Conservation (phyloP, 2,329 filamentous ascomycete genomes). For the Xylariaceae sp. region DNA sequence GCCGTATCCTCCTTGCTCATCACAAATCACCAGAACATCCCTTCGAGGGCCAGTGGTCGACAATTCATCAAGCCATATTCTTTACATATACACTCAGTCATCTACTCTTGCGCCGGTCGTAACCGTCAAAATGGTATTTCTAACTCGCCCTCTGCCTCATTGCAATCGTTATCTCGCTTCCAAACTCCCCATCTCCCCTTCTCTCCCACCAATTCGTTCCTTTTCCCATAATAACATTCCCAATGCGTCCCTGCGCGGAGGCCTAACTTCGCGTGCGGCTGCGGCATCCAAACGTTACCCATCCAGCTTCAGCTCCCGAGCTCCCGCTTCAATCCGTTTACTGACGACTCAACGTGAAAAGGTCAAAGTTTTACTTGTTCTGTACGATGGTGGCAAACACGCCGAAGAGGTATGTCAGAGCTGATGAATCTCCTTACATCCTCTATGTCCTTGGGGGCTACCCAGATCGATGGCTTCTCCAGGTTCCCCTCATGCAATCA, state of each 20-base stretch:
- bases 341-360: conserved; percentile 53
- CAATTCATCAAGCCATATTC: no score
- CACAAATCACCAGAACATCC: no score
- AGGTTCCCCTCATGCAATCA: not conserved
- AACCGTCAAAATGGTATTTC: conserved; percentile 47
- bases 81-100: no score
- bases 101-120: no score
- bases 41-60: no score
- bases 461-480: conserved; percentile 1
- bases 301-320: conserved; percentile 35
- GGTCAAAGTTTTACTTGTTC: conserved; percentile 92
- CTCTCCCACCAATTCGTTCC: conserved; percentile 26
- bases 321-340: conserved; percentile 56
- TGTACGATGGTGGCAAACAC: conserved; percentile 90
- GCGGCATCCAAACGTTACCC: conserved; percentile 18
- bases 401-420: conserved; percentile 66
- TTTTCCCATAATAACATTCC: conserved; percentile 21
- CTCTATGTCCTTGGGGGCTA: not conserved
- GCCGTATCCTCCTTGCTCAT: conserved; percentile 6
- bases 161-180: conserved; percentile 26
- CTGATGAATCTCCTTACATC: not conserved
- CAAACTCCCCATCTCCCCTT: conserved; percentile 26
- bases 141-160: conserved; percentile 54
- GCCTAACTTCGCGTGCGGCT: conserved; percentile 25
- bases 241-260: conserved; percentile 21